Conservation (phyloP, 331 rosid genomes). For the Malus hybrid region DNA sequence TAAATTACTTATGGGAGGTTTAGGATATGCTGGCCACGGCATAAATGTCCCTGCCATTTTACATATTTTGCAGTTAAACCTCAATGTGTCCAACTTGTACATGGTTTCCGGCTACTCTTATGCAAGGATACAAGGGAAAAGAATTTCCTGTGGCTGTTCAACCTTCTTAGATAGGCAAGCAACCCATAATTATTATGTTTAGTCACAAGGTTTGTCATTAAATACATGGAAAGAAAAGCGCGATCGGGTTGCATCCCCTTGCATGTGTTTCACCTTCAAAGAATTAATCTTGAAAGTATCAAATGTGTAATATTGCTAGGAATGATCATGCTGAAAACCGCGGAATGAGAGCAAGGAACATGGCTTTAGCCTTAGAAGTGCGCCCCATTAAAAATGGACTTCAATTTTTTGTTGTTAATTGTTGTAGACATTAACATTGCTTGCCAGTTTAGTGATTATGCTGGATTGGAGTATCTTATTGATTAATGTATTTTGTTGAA, state of each 20-base stretch:
- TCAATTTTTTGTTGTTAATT: neutral
- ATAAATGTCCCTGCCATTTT: neutral
- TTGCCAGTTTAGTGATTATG: neutral
- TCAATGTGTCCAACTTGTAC: neutral
- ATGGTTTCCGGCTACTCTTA: neutral
- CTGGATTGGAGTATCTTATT: neutral
- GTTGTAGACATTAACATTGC: slow-evolving; percentile 9
- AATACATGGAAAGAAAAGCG: neutral
- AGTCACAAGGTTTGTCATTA: neutral
- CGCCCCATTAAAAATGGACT: neutral
- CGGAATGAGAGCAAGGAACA: neutral
- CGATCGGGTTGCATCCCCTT: neutral
- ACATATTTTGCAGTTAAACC: neutral
- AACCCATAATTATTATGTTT: neutral
- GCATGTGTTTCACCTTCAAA: neutral
- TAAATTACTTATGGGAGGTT: neutral
- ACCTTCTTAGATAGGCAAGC: neutral
- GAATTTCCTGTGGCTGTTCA: neutral
- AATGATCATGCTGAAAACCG: neutral
- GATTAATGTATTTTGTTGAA: neutral
- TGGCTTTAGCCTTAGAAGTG: slow-evolving; percentile 12
- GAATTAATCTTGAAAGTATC: slow-evolving; percentile 1
- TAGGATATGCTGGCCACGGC: neutral
- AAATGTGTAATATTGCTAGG: neutral
- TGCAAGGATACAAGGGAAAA: neutral